Evolutionary conservation across 1,284 basidiomycete genomes (phyloP).

Genomic region (Apiotrichum mycotoxinovorans): DNA sequence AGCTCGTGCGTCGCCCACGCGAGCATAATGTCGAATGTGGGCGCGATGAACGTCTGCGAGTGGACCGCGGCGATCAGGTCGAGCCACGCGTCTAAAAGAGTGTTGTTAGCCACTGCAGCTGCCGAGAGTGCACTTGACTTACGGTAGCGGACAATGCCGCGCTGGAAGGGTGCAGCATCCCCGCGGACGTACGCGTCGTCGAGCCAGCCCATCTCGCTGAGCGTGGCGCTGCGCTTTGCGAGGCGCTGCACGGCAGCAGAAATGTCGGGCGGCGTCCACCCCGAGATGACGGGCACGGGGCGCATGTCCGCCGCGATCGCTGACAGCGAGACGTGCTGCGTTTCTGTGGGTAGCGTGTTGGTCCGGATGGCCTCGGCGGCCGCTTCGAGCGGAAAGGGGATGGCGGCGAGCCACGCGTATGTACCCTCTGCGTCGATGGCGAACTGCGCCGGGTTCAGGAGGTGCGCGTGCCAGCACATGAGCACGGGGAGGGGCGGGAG

Average conservation of each 20-base stretch:
- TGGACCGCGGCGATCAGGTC: conserved; percentile 30
- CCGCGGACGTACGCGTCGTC: conserved; percentile 11
- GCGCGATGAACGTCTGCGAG: conserved; percentile 20
- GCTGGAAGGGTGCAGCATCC: conserved; percentile 25
- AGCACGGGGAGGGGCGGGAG: conserved; percentile 29
- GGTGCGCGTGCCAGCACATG: conserved; percentile 42
- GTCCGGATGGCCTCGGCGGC: conserved; percentile 10
- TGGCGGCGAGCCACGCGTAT: conserved; percentile 17
- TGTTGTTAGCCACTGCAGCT: background rate
- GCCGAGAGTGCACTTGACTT: conserved; percentile 31
- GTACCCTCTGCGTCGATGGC: conserved; percentile 20
- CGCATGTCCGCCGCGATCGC: background rate
- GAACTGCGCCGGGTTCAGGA: conserved; percentile 34
- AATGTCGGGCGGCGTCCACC: conserved; percentile 29
- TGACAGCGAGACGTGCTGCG: conserved; percentile 5
- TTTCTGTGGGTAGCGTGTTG: conserved; percentile 5
- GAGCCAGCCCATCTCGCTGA: conserved; percentile 34
- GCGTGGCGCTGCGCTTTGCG: conserved; percentile 27
- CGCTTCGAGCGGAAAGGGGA: conserved; percentile 21
- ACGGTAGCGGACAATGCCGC: conserved; percentile 39
- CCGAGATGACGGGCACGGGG: conserved; percentile 11
- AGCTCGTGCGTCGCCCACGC: conserved; percentile 50
- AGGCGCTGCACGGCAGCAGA: conserved; percentile 35
- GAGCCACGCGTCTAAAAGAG: conserved; percentile 38
- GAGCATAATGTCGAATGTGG: conserved; percentile 43